Evolutionary conservation across 2,329 filamentous ascomycete species (phyloP).

Genomic region (Colletotrichum sp.): DNA sequence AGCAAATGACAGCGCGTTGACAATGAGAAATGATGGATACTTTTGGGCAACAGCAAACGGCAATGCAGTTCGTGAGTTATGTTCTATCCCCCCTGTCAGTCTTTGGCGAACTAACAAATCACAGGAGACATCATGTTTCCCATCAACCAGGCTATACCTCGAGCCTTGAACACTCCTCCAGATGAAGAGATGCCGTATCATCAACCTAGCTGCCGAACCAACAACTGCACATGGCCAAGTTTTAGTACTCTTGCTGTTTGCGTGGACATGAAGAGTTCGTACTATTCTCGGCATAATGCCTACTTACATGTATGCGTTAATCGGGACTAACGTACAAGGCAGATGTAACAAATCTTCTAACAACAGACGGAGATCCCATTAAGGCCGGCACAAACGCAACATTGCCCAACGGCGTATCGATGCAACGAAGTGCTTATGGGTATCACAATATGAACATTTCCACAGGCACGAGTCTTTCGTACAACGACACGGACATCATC

Average conservation of each 20-base stretch:
- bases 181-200: not conserved
- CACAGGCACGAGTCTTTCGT: not conserved
- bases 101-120: not conserved
- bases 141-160: not conserved
- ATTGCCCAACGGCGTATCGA: not conserved
- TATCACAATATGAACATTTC: not conserved
- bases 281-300: not conserved
- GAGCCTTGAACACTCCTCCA: not conserved
- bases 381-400: not conserved
- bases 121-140: conserved; percentile 1
- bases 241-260: not conserved
- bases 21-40: not conserved
- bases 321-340: not conserved
- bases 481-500: not conserved
- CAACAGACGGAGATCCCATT: not conserved
- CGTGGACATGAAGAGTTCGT: not conserved
- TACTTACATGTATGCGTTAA: not conserved
- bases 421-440: not conserved
- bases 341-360: not conserved
- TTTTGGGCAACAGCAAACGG: not conserved
- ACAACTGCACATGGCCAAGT: conserved; percentile 5
- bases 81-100: not conserved
- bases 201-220: not conserved
- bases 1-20: not conserved
- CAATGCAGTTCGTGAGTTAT: not conserved